Evolutionary conservation across 2,329 filamentous ascomycete genomes (phyloP), one percentile per base, ranked within the genome.

Genomic region (Paecilomyces niveus): DNA sequence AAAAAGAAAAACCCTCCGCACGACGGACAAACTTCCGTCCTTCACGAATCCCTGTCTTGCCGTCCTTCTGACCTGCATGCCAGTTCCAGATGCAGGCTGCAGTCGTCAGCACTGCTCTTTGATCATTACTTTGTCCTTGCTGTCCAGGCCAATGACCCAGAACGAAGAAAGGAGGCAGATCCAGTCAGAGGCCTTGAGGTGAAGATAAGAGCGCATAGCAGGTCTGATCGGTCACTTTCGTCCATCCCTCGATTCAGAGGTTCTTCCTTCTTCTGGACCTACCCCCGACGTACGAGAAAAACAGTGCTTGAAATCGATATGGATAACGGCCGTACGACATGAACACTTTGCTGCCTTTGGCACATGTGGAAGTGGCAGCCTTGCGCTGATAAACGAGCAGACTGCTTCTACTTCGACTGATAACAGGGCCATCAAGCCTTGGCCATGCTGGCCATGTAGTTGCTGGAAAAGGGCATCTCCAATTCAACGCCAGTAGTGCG

Each of bases 381-480:
- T 10, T n/a, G 8, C 24, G 8, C 35, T 4, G 22, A 15, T 52
- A 55, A 26, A 13, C n/a, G 21, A 55, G 53, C 24, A 39, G 18
- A 15, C 18, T 49, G 24, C 18, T 18, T 11, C 45, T 29, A 21
- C 52, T 55, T 45, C 22, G 15, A 32, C 32, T 55, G 50, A 52
- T 29, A 22, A 24, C 21, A 18, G 50, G 50, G 22, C 50, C 26
- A 11, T 21, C 13, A 24, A 52, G 50, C 50, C 7, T 54, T 22
- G 33, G 53, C 24, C 50, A 50, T 33, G 54, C 51, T 54, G 56
- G 59, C 29, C 59, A 63, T 63, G 61, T 61, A 63, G 57, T 52
- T 58, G 7, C 52, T 54, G 51, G 52, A 39, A 54, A 31, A 15
- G 54, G n/a, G 10, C 33, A 8, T 49, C 21, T 13, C n/a, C 24